Evolutionary conservation across 1,284 basidiomycete genomes (phyloP).

Genomic region (Moesziomyces sp.): DNA sequence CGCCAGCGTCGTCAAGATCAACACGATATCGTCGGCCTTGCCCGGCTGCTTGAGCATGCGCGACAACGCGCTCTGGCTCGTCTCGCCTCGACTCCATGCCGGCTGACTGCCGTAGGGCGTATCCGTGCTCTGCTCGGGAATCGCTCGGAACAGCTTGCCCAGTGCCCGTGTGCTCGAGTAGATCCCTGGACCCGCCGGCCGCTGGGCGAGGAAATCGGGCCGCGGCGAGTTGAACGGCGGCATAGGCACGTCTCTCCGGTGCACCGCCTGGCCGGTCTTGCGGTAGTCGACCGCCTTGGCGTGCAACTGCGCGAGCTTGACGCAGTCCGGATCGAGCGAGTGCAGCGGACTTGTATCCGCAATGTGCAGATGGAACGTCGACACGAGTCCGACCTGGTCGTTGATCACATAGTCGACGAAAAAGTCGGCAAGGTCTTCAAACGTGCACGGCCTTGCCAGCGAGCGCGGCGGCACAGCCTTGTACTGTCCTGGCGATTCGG

Average conservation of each 20-base stretch:
- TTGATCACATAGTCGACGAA: slow-evolving; percentile 75
- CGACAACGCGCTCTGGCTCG: slow-evolving; percentile 13
- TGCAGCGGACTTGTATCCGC: slow-evolving; percentile 75
- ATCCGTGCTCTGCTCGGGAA: slow-evolving; percentile 28
- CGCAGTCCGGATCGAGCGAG: slow-evolving; percentile 75
- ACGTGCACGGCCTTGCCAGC: slow-evolving; percentile 72
- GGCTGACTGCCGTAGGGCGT: slow-evolving; percentile 19
- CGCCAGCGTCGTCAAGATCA: slow-evolving; percentile 14
- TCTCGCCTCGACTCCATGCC: slow-evolving; percentile 5
- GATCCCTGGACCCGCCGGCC: slow-evolving; percentile 13
- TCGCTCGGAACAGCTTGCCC: slow-evolving; percentile 26
- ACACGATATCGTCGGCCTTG: slow-evolving; percentile 14
- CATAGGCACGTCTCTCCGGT: slow-evolving; percentile 30
- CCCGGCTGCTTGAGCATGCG: slow-evolving; percentile 21
- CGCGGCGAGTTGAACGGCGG: slow-evolving; percentile 8
- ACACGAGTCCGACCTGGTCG: slow-evolving; percentile 73
- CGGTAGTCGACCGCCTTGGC: slow-evolving; percentile 72
- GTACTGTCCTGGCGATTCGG: slow-evolving; percentile 73
- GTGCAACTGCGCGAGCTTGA: slow-evolving; percentile 75
- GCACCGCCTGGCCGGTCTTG: slow-evolving; percentile 48
- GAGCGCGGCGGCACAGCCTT: slow-evolving; percentile 71
- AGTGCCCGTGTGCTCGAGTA: slow-evolving; percentile 25
- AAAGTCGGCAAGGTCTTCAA: slow-evolving; percentile 78
- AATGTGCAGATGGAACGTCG: slow-evolving; percentile 75
- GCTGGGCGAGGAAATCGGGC: slow-evolving; percentile 30